These are phyloP conservation scores for Sambucus nigra DNA, from an alignment of 129 eudicot species.

Conservation along the genomic window DNA sequence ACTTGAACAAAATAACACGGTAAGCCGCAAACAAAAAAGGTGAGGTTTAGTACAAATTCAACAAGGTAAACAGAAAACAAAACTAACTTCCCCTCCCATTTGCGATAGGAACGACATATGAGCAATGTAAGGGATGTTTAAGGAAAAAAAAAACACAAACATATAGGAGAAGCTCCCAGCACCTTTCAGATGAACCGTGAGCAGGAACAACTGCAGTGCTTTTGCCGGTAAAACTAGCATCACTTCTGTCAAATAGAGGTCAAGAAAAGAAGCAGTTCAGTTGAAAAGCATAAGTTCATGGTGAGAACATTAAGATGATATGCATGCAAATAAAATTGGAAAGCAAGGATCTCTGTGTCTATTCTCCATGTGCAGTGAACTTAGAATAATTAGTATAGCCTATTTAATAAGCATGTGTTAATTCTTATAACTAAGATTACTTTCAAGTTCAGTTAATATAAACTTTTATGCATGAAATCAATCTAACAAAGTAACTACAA, in stretches of 20 bases:
- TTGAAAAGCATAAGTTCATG: constrained; percentile 11
- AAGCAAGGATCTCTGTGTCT: background rate
- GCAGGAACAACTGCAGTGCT: constrained; percentile 52
- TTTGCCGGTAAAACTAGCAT: constrained; percentile 43
- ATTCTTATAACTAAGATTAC: too few relatives aligned
- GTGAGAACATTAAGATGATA: background rate
- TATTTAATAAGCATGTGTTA: too few relatives aligned
- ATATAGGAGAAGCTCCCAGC: constrained; percentile 3
- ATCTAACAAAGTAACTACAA: too few relatives aligned
- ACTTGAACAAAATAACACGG: too few relatives aligned
- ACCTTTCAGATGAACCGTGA: constrained; percentile 74
- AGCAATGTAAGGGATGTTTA: too few relatives aligned
- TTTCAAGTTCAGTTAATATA: too few relatives aligned
- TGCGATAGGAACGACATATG: constrained; percentile 5
- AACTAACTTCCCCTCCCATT: background rate
- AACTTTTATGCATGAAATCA: too few relatives aligned
- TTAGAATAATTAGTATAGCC: background rate
- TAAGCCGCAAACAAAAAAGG: too few relatives aligned
- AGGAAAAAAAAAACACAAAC: background rate
- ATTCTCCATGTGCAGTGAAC: background rate
- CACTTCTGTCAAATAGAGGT: constrained; percentile 32
- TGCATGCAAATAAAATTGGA: background rate
- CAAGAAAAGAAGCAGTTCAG: background rate
- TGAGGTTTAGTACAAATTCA: background rate
- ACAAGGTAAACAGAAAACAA: background rate